Percentiles rank a stretch among this genome's conserved stretches.
These are phyloP conservation scores for Hymenoscyphus fructigenus DNA, from an alignment of 2,329 filamentous ascomycete genomes.

Conservation along the genomic window DNA sequence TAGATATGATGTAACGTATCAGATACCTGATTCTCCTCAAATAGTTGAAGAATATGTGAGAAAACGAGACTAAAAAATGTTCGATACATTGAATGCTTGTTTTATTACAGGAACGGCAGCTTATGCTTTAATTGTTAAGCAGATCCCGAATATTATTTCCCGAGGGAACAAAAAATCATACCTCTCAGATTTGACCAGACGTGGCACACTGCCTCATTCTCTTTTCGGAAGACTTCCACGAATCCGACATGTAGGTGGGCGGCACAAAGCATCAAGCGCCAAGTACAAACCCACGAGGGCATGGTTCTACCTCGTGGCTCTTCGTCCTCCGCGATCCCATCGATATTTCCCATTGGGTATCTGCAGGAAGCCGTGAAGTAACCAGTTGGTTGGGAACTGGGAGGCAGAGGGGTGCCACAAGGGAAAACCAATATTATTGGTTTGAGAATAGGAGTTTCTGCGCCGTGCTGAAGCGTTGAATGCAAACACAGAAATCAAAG, in stretches of 20 bases:
- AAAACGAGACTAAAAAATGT: too few relatives aligned
- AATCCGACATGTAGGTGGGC: not conserved
- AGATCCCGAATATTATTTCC: too few relatives aligned
- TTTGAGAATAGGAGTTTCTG: not conserved
- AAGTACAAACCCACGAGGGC: not conserved
- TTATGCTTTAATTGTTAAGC: too few relatives aligned
- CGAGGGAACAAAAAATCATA: too few relatives aligned
- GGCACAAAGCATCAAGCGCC: slow-evolving; percentile 1
- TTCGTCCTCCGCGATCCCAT: not conserved
- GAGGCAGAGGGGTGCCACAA: not conserved
- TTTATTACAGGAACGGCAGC: too few relatives aligned
- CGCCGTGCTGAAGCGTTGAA: not conserved
- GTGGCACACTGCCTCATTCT: not conserved
- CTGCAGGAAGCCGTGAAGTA: not conserved
- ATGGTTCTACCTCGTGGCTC: not conserved
- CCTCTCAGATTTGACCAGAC: too few relatives aligned
- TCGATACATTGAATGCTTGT: too few relatives aligned
- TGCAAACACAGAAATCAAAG: not conserved
- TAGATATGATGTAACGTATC: too few relatives aligned
- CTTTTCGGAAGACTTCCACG: not conserved
- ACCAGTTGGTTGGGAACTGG: not conserved
- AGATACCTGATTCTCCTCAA: too few relatives aligned
- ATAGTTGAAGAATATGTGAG: too few relatives aligned
- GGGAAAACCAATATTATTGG: not conserved
- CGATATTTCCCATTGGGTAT: not conserved